Evolutionary conservation across 305 asterid genomes (phyloP), one percentile per base, ranked within the genome.

Genomic region (Fraxinus greggii): DNA sequence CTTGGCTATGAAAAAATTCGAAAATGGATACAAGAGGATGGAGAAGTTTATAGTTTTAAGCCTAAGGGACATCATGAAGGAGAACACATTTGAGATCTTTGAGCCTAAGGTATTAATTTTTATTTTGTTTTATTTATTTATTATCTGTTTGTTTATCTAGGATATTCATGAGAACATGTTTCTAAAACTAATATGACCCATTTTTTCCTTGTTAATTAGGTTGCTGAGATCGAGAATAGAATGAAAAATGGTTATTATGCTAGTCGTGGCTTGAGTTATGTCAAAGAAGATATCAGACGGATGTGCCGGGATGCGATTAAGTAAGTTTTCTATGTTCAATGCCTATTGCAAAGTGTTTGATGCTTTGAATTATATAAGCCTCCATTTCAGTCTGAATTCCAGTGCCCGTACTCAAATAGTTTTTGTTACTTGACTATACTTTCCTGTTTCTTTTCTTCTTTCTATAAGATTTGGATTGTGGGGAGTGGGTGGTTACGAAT

Each of bases 291-390:
- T 87, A 93, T 97, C 80, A 86, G 95, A 33, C 93, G 92, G 61
- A 95, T 97, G 98, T 97, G 99, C 81, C 89, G 91, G 82, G 98
- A 93, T 83, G 99, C 97, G 45, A 95, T 97, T 83, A 95, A 89
- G 99, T 95, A 90, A 89, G 97, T 87, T 76, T 72, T 75, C 23
- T 72, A 76, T 21, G 10, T 28, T 19, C 7, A 13, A 65, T 80
- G 61, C 21, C 7, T 4, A 51, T 15, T 51, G 59, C 75, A 40
- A 65, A 65, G 72, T 10, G 32, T 65, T 65, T 65, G 72, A 65
- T 24, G 31, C 12, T 23, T 24, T 23, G 72, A 65, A 65, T 24
- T 65, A 65, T 65, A 23, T 24, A 65, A 65, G 72, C 72, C 17
- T 10, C 32, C 72, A 65, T 61, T 61, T 61, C 31, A 23, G 31